A percentile compares a stretch with the other conserved stretches of the same genome.
These are phyloP conservation scores for Mycosphaerelloides madeirae DNA, from an alignment of 2,329 filamentous ascomycete species.

Conservation along the genomic window DNA sequence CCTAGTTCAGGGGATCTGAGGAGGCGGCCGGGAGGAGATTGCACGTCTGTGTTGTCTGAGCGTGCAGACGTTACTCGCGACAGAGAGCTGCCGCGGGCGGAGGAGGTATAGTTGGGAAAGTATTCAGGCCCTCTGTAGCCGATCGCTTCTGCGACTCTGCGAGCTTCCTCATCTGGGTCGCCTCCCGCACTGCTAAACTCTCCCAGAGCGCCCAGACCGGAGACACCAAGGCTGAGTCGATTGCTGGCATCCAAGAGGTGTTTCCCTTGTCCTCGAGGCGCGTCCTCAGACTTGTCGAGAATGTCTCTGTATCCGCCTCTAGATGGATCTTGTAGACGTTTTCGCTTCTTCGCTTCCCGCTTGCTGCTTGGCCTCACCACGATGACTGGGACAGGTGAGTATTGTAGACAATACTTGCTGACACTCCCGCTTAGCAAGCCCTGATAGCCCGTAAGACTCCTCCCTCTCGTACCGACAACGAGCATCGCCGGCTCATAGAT, in stretches of 20 bases:
- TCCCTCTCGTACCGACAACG: slow-evolving; percentile 81
- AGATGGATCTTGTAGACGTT: slow-evolving; percentile 70
- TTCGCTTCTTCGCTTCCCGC: slow-evolving; percentile 82
- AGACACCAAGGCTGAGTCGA: slow-evolving; percentile 42
- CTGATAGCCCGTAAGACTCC: slow-evolving; percentile 79
- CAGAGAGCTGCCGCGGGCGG: slow-evolving; percentile 24
- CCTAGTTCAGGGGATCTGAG: slow-evolving; percentile 32
- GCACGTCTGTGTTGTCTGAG: slow-evolving; percentile 24
- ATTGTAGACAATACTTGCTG: slow-evolving; percentile 90
- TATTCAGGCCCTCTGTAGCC: slow-evolving; percentile 23
- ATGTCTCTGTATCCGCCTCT: slow-evolving; percentile 75
- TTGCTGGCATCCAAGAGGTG: slow-evolving; percentile 50
- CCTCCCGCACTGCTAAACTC: slow-evolving; percentile 22
- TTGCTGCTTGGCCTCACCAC: slow-evolving; percentile 85
- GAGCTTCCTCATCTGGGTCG: slow-evolving; percentile 33
- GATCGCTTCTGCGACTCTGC: slow-evolving; percentile 39
- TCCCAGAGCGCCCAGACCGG: slow-evolving; percentile 33
- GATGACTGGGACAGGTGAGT: slow-evolving; percentile 87
- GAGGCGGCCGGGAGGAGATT: slow-evolving; percentile 45
- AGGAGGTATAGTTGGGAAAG: slow-evolving; percentile 1
- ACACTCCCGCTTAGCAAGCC: slow-evolving; percentile 83
- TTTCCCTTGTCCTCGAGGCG: slow-evolving; percentile 41
- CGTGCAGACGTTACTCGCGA: slow-evolving; percentile 26
- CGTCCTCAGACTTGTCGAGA: slow-evolving; percentile 57
- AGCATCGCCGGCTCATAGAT: slow-evolving; percentile 89